Conservation (phyloP, 495 filamentous ascomycete genomes). For the Aspergillus affinis region DNA sequence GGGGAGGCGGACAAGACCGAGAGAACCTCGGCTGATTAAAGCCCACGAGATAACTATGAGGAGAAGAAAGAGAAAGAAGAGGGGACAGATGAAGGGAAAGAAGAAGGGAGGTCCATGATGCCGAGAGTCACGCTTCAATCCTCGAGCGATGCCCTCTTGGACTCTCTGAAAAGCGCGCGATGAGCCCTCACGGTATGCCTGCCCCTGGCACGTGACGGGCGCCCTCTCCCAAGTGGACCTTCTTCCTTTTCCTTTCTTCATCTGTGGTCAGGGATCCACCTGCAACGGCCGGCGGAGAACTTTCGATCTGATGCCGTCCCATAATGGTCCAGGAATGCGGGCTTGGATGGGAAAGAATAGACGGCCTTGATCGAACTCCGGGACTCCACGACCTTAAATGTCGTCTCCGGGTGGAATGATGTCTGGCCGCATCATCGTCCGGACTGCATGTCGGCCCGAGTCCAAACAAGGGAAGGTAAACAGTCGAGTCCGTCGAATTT, state of each 20-base stretch:
- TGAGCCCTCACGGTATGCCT: no score
- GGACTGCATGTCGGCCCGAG: neutral
- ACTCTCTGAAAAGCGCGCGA: no score
- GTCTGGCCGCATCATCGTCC: neutral
- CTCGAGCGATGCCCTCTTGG: no score
- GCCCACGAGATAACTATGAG: no score
- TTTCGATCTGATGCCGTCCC: neutral
- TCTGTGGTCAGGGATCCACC: neutral
- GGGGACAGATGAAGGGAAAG: no score
- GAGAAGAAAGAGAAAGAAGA: no score
- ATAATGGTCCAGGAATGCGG: neutral
- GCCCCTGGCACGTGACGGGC: neutral
- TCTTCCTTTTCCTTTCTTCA: neutral
- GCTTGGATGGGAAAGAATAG: neutral
- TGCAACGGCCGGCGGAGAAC: neutral
- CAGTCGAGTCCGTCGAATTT: neutral
- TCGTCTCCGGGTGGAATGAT: neutral
- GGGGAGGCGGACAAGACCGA: neutral
- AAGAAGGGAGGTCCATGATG: no score
- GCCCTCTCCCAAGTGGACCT: neutral
- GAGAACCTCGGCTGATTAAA: slow-evolving; percentile 3
- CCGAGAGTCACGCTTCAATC: no score
- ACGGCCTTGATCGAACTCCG: neutral
- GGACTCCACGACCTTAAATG: neutral
- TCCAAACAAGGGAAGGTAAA: neutral